These are phyloP conservation scores for Fomitopsis pulvina DNA, from an alignment of 768 basidiomycete species.

Conservation along the genomic window DNA sequence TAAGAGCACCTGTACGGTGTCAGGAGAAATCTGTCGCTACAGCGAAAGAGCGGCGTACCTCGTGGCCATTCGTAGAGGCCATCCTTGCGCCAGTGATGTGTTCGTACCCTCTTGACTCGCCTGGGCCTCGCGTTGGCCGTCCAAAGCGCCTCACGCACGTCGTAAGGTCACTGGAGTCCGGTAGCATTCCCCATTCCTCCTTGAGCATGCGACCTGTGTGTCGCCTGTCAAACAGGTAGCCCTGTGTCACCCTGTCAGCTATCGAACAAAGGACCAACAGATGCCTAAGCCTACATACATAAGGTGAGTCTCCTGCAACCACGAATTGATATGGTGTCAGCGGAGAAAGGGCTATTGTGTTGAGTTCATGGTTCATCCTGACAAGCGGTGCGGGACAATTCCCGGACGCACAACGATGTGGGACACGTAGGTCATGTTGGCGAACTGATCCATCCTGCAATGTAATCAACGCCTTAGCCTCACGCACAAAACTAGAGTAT, in stretches of 20 bases:
- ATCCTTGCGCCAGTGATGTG: slow-evolving; percentile 76
- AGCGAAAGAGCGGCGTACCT: slow-evolving; percentile 36
- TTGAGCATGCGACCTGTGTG: slow-evolving; percentile 54
- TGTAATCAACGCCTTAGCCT: slow-evolving; percentile 7
- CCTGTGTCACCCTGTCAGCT: slow-evolving; percentile 34
- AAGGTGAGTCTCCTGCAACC: slow-evolving; percentile 75
- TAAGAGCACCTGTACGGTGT: slow-evolving; percentile 44
- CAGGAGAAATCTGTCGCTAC: slow-evolving; percentile 1
- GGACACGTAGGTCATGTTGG: slow-evolving; percentile 76
- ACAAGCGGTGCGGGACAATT: slow-evolving; percentile 71
- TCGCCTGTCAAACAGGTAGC: slow-evolving; percentile 78
- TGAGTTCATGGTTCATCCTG: slow-evolving; percentile 57
- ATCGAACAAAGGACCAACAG: slow-evolving; percentile 1
- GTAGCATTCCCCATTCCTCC: slow-evolving; percentile 66
- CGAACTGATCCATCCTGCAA: slow-evolving; percentile 77
- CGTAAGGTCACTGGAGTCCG: slow-evolving; percentile 44
- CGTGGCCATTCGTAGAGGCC: slow-evolving; percentile 65
- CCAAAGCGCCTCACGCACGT: slow-evolving; percentile 83
- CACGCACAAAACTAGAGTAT: slow-evolving; percentile 9
- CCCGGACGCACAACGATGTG: slow-evolving; percentile 52
- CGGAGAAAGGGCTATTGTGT: slow-evolving; percentile 68
- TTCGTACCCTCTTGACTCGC: slow-evolving; percentile 35
- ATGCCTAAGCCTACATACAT: slow-evolving; percentile 44
- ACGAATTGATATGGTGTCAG: slow-evolving; percentile 80
- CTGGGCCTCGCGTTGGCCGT: slow-evolving; percentile 29